A percentile compares a stretch with the other conserved stretches of the same genome.
Evolutionary conservation across 331 rosid genomes (phyloP).

Genomic region (Phaseolus coccineus): DNA sequence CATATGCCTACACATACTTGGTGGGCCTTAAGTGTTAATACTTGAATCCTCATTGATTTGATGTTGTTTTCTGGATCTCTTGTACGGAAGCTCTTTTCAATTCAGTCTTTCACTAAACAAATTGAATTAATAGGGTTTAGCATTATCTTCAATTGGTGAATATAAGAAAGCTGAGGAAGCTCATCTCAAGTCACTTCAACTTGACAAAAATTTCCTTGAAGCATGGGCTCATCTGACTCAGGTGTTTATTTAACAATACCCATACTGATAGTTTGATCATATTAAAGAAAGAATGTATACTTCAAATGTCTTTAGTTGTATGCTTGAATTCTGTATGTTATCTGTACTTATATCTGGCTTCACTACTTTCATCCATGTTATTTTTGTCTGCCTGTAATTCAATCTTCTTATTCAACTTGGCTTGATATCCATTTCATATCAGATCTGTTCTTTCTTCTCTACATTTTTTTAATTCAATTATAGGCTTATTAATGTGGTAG

Average conservation of each 20-base stretch:
- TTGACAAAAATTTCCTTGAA: conserved; percentile 82
- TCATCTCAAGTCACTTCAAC: conserved; percentile 73
- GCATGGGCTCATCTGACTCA: conserved; percentile 93
- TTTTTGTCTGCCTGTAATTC: conserved; percentile 17
- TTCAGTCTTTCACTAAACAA: conserved; percentile 44
- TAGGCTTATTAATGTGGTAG: conserved; percentile 28
- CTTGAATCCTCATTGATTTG: conserved; percentile 38
- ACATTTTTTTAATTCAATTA: conserved; percentile 20
- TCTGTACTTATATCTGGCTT: conserved; percentile 7
- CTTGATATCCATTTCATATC: conserved; percentile 25
- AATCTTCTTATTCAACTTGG: conserved; percentile 18
- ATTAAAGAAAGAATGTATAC: conserved; percentile 9
- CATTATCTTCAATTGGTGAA: conserved; percentile 85
- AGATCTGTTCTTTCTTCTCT: conserved; percentile 21
- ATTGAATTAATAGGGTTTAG: conserved; percentile 73
- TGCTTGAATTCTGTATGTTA: conserved; percentile 36
- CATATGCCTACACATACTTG: conserved; percentile 84
- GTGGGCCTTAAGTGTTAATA: conserved; percentile 53
- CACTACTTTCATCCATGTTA: conserved; percentile 1
- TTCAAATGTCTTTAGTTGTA: conserved; percentile 29
- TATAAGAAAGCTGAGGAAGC: conserved; percentile 85
- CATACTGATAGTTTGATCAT: not conserved
- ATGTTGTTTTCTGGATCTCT: conserved; percentile 26
- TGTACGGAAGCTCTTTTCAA: conserved; percentile 24
- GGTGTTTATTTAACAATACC: conserved; percentile 51